Conservation (phyloP, 2,329 filamentous ascomycete genomes). For the Phoma sp. region DNA sequence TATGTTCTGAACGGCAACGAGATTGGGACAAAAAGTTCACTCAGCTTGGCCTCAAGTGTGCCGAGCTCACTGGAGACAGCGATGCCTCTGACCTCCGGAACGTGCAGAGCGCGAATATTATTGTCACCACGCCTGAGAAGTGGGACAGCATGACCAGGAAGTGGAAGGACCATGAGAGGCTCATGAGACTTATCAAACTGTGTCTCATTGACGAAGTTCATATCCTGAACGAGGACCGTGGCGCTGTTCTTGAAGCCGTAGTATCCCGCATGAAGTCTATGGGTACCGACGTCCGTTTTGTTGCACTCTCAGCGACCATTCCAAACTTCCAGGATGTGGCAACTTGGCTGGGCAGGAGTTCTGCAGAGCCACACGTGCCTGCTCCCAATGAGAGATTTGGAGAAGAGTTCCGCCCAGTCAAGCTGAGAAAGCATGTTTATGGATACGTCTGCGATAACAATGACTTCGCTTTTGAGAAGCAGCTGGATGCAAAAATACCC, state of each 20-base stretch:
- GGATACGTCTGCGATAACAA: conserved; percentile 71
- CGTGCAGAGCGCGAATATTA: conserved; percentile 78
- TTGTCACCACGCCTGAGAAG: conserved; percentile 88
- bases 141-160: conserved; percentile 90
- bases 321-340: conserved; percentile 84
- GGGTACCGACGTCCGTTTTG: conserved; percentile 76
- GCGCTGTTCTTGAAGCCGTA: conserved; percentile 81
- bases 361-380: conserved; percentile 65
- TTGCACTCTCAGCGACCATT: conserved; percentile 83
- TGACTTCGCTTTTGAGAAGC: conserved; percentile 78
- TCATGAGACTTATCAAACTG: conserved; percentile 78
- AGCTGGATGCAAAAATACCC: conserved; percentile 70
- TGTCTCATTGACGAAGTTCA: conserved; percentile 90
- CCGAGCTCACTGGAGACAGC: conserved; percentile 84
- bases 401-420: conserved; percentile 81
- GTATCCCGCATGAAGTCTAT: conserved; percentile 88
- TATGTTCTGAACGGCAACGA: conserved; percentile 77
- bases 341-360: conserved; percentile 75
- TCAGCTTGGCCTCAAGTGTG: conserved; percentile 71
- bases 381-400: conserved; percentile 75
- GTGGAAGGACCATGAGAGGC: conserved; percentile 79
- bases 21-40: conserved; percentile 82
- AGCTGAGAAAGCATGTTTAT: conserved; percentile 77
- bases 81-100: conserved; percentile 69
- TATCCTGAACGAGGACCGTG: conserved; percentile 79